These are phyloP conservation scores for Arabidopsis hybrid DNA, from an alignment of 441 rosid genomes.

Conservation along the genomic window DNA sequence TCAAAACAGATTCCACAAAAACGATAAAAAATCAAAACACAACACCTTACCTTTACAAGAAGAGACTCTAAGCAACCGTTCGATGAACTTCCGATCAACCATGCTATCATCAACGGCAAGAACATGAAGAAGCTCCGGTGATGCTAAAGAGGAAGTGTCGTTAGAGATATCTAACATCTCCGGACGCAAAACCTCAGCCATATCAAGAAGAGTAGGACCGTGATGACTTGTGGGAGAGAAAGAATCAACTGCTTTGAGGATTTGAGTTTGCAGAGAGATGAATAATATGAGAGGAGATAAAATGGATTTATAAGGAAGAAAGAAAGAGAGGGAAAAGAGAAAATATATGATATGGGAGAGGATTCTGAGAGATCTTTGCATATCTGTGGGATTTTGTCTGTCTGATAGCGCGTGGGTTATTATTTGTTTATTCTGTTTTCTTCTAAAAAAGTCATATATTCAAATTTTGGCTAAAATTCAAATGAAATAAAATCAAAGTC, in stretches of 20 bases:
- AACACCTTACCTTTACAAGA: conserved; percentile 64
- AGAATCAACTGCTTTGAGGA: neutral
- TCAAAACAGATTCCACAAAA: neutral
- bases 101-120: conserved; percentile 89
- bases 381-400: conserved; percentile 45
- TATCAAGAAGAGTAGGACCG: neutral
- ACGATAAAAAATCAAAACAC: neutral
- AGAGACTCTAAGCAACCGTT: conserved; percentile 69
- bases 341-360: conserved; percentile 32
- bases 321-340: conserved; percentile 28
- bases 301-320: conserved; percentile 25
- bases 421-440: conserved; percentile 39
- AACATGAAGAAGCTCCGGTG: conserved; percentile 59
- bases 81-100: conserved; percentile 83
- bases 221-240: neutral
- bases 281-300: conserved; percentile 4
- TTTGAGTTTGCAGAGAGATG: conserved; percentile 15
- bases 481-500: conserved; percentile 16
- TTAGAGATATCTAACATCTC: conserved; percentile 37
- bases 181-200: conserved; percentile 42
- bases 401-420: conserved; percentile 43
- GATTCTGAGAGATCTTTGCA: conserved; percentile 43
- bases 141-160: conserved; percentile 37
- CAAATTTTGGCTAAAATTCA: conserved; percentile 32
- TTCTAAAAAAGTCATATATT: conserved; percentile 29